Base-by-base conservation (phyloP, 768 basidiomycete genomes). In the Amanita thiersii region DNA sequence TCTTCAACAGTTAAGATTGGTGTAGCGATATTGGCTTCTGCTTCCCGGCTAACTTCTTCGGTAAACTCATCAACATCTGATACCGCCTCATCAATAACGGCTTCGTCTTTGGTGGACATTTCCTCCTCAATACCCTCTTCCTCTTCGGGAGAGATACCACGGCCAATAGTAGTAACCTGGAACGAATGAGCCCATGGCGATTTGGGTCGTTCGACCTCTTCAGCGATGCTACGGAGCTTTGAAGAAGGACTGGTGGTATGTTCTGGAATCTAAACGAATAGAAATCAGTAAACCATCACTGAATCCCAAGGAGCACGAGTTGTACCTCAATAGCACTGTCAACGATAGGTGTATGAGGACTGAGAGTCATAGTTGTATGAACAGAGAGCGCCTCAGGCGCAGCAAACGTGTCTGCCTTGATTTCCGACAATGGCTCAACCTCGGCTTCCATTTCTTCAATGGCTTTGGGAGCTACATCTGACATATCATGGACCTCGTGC, bases 131-230 rank as follows among this genome's bases (percentile, higher is more conserved):
- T 35, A 19, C 33, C 19, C 4, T 18, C 39, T 31, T 58, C 54
- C 8, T 52, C 50, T 12, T 55, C 56, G n/a, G 48, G 46, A 10
- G 50, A 47, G 17, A 47, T 43, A 26, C 64, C 64, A 37, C 50
- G 49, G 26, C 61, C 58, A 32, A 59, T 48, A 19, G 70, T 66
- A 9, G 61, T 70, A 17, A 75, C 73, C 44, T 66, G 68, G 62
- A 73, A 77, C 2, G 74, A 73, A 5, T 72, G 66, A 10, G 65
- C 68, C 69, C 68, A 75, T 20, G 72, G 71, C 11, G 70, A 72
- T 47, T 70, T 71, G 15, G 70, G 69, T 26, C 66, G 58, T 37
- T 71, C 70, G 10, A 62, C 61, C 56, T 43, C 42, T 37, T 43
- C 42, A 5, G 35, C 35, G 10, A 43, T 44, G 35, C 42, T 43